Conservation (phyloP, 495 filamentous ascomycete species). For the Penicillium parvum region DNA sequence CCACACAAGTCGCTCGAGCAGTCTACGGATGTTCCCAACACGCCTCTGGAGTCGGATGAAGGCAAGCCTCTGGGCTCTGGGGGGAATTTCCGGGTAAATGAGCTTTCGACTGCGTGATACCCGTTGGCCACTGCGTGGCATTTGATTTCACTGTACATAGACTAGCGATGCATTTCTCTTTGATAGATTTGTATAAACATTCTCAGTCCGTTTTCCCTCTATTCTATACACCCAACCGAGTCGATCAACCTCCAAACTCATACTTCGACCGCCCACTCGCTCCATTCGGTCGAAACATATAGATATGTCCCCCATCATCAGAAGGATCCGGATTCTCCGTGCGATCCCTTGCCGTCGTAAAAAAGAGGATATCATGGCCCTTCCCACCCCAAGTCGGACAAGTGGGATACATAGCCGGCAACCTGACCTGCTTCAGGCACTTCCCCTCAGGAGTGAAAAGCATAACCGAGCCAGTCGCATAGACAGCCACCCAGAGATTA, state of each 20-base stretch:
- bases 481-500: slow-evolving; percentile 21
- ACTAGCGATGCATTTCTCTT: too few species aligned
- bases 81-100: too few species aligned
- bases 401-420: slow-evolving; percentile 14
- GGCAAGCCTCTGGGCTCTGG: too few species aligned
- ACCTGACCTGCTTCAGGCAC: slow-evolving; percentile 12
- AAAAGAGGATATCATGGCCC: slow-evolving; percentile 8
- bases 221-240: too few species aligned
- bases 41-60: too few species aligned
- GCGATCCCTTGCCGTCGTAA: slow-evolving; percentile 10
- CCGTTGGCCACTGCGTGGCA: too few species aligned
- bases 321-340: slow-evolving; percentile 6
- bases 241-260: slow-evolving; percentile 19
- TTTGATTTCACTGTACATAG: too few species aligned
- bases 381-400: slow-evolving; percentile 16
- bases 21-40: too few species aligned
- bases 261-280: slow-evolving; percentile 12
- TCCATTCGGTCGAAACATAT: slow-evolving; percentile 8
- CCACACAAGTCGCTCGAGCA: too few species aligned
- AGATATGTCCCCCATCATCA: slow-evolving; percentile 21
- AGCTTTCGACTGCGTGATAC: too few species aligned
- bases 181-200: not conserved
- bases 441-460: slow-evolving; percentile 14
- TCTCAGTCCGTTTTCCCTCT: not conserved
- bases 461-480: slow-evolving; percentile 11